These are phyloP conservation scores for Penicillium cosmopolitanum DNA, from an alignment of 495 filamentous ascomycete species.

Conservation along the genomic window DNA sequence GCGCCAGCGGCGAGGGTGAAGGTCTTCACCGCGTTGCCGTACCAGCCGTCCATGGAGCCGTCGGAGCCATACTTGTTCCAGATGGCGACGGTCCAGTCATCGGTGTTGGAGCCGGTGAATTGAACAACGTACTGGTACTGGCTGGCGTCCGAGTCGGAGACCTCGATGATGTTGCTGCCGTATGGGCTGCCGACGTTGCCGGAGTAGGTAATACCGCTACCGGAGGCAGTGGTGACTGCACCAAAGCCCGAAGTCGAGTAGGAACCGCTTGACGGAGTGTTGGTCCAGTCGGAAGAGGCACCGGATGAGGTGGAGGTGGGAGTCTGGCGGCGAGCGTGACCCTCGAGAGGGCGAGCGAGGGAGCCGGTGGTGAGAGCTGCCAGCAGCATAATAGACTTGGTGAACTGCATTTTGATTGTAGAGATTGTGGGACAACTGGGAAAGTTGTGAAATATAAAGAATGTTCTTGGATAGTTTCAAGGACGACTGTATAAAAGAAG, in stretches of 20 bases:
- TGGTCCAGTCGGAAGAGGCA: conserved; percentile 23
- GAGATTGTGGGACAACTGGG: conserved; percentile 15
- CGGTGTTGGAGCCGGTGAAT: conserved; percentile 43
- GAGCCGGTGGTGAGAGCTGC: conserved; percentile 37
- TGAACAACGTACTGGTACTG: conserved; percentile 52
- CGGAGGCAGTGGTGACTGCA: conserved; percentile 27
- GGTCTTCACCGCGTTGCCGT: conserved; percentile 40
- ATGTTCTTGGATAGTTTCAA: conserved; percentile 13
- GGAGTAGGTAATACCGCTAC: conserved; percentile 38
- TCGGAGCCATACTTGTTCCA: conserved; percentile 57
- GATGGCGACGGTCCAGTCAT: conserved; percentile 48
- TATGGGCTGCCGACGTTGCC: conserved; percentile 56
- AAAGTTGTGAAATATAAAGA: conserved; percentile 12
- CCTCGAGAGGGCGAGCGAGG: conserved; percentile 24
- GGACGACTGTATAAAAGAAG: conserved; percentile 24
- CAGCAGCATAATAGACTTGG: conserved; percentile 43
- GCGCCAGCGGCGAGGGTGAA: conserved; percentile 47
- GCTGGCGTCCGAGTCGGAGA: conserved; percentile 35
- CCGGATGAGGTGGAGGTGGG: conserved; percentile 14
- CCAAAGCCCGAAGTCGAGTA: conserved; percentile 39
- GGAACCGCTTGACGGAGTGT: conserved; percentile 25
- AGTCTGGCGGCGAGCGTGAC: conserved; percentile 33
- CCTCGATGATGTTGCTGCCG: conserved; percentile 56
- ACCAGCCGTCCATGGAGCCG: conserved; percentile 44
- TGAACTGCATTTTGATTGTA: conserved; percentile 37